Conservation (phyloP, 495 filamentous ascomycete genomes). For the Xylaria castorea region DNA sequence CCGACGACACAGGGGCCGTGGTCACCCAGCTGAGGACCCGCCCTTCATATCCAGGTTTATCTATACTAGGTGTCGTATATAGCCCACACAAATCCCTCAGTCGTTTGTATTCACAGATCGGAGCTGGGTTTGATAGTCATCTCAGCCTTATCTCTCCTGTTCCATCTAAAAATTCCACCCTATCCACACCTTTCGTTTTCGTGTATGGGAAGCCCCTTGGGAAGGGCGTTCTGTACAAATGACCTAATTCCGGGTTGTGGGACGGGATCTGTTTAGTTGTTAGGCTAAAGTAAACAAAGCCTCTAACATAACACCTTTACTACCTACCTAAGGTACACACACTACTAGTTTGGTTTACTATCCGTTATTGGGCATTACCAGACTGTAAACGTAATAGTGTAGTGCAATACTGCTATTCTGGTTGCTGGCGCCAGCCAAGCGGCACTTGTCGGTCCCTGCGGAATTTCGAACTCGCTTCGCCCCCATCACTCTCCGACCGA, state of each 20-base stretch:
- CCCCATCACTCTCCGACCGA: background rate
- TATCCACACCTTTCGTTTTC: conserved; percentile 5
- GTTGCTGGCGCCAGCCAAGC: conserved; percentile 38
- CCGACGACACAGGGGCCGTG: background rate
- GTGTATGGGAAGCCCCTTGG: background rate
- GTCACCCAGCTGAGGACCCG: background rate
- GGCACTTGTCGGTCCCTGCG: background rate
- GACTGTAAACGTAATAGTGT: conserved; percentile 23
- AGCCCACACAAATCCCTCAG: conserved; percentile 11
- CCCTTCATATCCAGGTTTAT: background rate
- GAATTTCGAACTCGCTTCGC: background rate
- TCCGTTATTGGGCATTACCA: background rate
- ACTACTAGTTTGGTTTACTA: background rate
- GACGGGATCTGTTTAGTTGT: conserved; percentile 10
- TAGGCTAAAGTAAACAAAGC: conserved; percentile 1
- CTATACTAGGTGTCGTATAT: conserved; percentile 14
- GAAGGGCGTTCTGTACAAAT: background rate
- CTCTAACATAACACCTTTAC: background rate
- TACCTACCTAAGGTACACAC: background rate
- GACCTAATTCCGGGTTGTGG: conserved; percentile 16
- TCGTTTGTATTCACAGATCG: conserved; percentile 11
- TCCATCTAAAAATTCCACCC: conserved; percentile 15
- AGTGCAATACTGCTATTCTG: conserved; percentile 25
- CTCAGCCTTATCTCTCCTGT: conserved; percentile 25
- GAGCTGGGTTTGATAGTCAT: conserved; percentile 24